Evolutionary conservation across 805 yeast genomes (phyloP).

Genomic region (Pichia occidentalis): DNA sequence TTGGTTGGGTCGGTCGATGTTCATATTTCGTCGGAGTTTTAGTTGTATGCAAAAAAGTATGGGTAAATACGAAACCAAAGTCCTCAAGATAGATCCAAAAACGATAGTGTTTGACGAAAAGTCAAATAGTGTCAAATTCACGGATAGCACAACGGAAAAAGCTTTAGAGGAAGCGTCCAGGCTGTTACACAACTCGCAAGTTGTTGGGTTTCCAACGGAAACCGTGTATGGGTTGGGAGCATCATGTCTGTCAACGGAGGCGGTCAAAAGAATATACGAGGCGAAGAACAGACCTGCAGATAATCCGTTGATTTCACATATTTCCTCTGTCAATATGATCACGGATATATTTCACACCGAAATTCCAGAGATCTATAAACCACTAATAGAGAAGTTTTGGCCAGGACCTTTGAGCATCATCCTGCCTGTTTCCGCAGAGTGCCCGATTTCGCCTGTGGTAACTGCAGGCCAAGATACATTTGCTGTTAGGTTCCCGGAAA

Average conservation of each 20-base stretch:
- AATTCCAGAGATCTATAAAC: constrained; percentile 64
- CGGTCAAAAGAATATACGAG: constrained; percentile 68
- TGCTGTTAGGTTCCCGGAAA: constrained; percentile 84
- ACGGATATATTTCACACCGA: constrained; percentile 47
- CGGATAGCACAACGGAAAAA: constrained; percentile 45
- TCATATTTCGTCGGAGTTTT: constrained; percentile 5
- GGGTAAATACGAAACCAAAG: constrained; percentile 28
- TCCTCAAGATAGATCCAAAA: constrained; percentile 49
- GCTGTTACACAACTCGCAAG: constrained; percentile 43
- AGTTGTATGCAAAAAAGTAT: not conserved
- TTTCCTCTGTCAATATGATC: constrained; percentile 71
- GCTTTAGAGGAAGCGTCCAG: constrained; percentile 55
- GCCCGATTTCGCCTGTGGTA: constrained; percentile 62
- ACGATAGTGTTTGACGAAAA: constrained; percentile 43
- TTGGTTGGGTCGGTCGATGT: too few species aligned
- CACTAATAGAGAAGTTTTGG: constrained; percentile 70
- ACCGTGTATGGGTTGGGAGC: constrained; percentile 97
- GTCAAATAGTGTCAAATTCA: constrained; percentile 30
- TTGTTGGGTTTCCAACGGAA: constrained; percentile 93
- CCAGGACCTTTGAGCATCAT: constrained; percentile 94
- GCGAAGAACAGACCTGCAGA: constrained; percentile 96
- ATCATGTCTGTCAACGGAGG: constrained; percentile 63
- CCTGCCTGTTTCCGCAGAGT: constrained; percentile 48
- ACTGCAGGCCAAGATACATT: constrained; percentile 87
- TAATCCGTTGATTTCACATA: constrained; percentile 88